Evolutionary conservation across 129 eudicot species (phyloP).

Genomic region (Artemisia argyi): DNA sequence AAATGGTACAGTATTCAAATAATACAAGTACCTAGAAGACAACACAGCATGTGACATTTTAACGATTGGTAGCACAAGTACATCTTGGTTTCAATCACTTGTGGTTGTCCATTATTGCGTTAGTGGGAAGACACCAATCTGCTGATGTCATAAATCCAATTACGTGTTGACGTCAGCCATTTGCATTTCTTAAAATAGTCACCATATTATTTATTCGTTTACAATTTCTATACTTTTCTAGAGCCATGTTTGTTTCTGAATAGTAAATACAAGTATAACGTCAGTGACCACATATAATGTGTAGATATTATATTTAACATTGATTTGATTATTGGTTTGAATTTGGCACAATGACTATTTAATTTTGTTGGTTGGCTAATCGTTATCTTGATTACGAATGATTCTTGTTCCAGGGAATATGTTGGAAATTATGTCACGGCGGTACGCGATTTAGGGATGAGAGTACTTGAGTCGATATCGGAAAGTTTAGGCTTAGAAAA

Average conservation of each 20-base stretch:
- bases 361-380: not conserved
- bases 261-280: not conserved
- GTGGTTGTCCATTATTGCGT: not conserved
- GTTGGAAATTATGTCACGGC: conserved; percentile 46
- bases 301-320: not conserved
- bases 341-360: not conserved
- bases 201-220: not conserved
- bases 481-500: conserved; percentile 73
- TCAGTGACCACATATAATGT: not conserved
- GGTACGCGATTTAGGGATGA: conserved; percentile 60
- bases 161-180: conserved; percentile 29
- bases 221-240: not conserved
- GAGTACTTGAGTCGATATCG: conserved; percentile 58
- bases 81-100: not conserved
- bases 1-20: too few relatives aligned
- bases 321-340: too few relatives aligned
- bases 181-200: not conserved
- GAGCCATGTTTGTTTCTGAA: conserved; percentile 8
- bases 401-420: conserved; percentile 20
- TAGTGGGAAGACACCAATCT: not conserved
- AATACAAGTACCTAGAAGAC: not conserved
- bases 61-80: too few relatives aligned
- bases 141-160: not conserved
- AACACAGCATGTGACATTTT: not conserved
- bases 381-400: not conserved